A percentile compares a stretch with the other conserved stretches of the same genome.
Conservation (phyloP, 176 grass and related monocot genomes). For the Musa troglodytarum region DNA sequence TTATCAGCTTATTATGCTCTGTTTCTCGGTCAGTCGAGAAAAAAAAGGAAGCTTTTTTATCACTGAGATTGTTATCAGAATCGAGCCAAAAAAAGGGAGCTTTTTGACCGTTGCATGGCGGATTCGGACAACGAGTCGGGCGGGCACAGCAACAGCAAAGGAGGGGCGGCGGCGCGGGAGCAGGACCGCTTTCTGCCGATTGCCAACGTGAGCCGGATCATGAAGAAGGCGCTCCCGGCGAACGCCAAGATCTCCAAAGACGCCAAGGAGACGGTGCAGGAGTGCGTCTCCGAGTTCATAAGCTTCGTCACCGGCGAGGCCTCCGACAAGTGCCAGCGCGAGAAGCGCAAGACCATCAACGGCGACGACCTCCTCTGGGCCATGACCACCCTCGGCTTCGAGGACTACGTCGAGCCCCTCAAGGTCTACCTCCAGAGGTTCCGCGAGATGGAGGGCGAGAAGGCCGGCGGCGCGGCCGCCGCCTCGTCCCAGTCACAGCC, state of each 20-base stretch:
- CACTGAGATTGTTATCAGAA: no score
- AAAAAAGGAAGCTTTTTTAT: no score
- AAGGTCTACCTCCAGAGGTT: constrained; percentile 97
- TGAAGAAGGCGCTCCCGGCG: constrained; percentile 92
- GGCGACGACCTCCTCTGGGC: constrained; percentile 97
- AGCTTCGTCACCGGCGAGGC: constrained; percentile 97
- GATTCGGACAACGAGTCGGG: constrained; percentile 8
- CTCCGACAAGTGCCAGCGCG: constrained; percentile 96
- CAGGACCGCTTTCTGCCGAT: constrained; percentile 93
- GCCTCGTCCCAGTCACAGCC: neutral
- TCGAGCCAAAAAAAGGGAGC: no score
- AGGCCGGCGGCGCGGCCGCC: neutral
- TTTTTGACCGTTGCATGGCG: neutral
- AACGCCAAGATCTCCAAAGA: constrained; percentile 98
- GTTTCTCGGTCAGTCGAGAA: no score
- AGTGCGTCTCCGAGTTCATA: constrained; percentile 98
- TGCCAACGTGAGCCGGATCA: constrained; percentile 96
- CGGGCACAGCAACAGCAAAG: neutral
- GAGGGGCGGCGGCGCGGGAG: constrained; percentile 28
- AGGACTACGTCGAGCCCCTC: constrained; percentile 90
- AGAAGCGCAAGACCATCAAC: constrained; percentile 98
- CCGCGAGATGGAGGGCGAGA: constrained; percentile 89
- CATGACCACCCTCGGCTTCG: constrained; percentile 92
- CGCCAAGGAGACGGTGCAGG: constrained; percentile 99
- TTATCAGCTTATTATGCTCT: no score